These are phyloP conservation scores for Suhomyces kilbournensis DNA, from an alignment of 805 yeast species.

Conservation along the genomic window DNA sequence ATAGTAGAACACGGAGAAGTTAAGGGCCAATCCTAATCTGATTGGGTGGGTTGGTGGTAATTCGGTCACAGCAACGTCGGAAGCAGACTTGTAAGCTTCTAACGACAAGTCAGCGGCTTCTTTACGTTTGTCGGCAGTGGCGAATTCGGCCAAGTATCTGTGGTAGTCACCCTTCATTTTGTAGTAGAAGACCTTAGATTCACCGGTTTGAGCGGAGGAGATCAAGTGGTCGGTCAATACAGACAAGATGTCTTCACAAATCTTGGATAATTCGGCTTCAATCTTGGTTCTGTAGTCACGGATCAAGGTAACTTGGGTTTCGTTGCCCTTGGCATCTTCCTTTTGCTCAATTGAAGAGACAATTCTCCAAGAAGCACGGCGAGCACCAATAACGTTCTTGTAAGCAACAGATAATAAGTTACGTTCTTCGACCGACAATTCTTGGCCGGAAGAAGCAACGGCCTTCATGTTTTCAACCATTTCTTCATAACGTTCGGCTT, in stretches of 20 bases:
- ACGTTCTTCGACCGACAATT: slow-evolving; percentile 95
- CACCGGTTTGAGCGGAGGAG: slow-evolving; percentile 93
- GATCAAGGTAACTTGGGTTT: slow-evolving; percentile 82
- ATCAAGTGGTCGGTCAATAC: slow-evolving; percentile 88
- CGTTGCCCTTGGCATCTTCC: slow-evolving; percentile 95
- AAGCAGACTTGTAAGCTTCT: slow-evolving; percentile 92
- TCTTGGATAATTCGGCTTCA: slow-evolving; percentile 86
- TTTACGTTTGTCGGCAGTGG: slow-evolving; percentile 86
- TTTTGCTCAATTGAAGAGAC: slow-evolving; percentile 97
- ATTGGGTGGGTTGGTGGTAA: slow-evolving; percentile 98
- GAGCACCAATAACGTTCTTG: slow-evolving; percentile 97
- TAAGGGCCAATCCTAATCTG: slow-evolving; percentile 95
- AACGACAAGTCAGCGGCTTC: slow-evolving; percentile 89
- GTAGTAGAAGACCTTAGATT: slow-evolving; percentile 96
- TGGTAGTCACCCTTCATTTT: slow-evolving; percentile 99
- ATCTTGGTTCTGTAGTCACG: slow-evolving; percentile 94
- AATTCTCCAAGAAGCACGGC: slow-evolving; percentile 99
- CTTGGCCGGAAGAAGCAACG: slow-evolving; percentile 94
- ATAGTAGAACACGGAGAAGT: slow-evolving; percentile 96
- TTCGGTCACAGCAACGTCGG: slow-evolving; percentile 95
- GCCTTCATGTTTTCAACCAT: slow-evolving; percentile 98
- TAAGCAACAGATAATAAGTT: slow-evolving; percentile 95
- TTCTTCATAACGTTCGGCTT: slow-evolving; percentile 99
- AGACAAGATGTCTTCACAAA: slow-evolving; percentile 88
- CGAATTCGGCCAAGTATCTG: slow-evolving; percentile 97